Conservation (phyloP, 345 rosid species). For the Moringa oleifera region DNA sequence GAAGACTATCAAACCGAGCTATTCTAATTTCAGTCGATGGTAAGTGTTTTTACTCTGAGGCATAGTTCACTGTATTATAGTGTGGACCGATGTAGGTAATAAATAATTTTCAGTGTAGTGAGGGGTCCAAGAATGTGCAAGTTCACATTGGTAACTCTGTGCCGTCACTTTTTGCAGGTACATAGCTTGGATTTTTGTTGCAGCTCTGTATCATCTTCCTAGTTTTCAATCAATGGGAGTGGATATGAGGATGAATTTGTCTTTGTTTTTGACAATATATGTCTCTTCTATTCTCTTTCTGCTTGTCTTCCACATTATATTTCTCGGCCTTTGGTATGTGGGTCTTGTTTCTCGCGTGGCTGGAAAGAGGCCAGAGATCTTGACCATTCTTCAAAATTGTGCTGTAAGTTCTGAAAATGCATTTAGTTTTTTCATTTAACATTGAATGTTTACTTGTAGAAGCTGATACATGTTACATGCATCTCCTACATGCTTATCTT, state of each 20-base stretch:
- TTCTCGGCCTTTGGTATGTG: conserved; percentile 83
- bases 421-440: conserved; percentile 1
- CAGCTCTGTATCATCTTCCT: conserved; percentile 97
- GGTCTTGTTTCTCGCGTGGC: conserved; percentile 98
- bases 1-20: conserved; percentile 94
- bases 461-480: conserved; percentile 10
- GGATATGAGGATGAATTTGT: conserved; percentile 98
- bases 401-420: conserved; percentile 51
- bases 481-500: conserved; percentile 4
- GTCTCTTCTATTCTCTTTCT: conserved; percentile 85
- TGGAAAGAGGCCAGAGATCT: conserved; percentile 85
- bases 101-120: too few relatives aligned
- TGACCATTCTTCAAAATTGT: conserved; percentile 90
- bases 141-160: conserved; percentile 3
- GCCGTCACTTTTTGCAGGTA: conserved; percentile 55
- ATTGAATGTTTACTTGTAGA: conserved; percentile 2
- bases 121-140: neutral
- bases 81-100: too few relatives aligned
- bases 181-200: conserved; percentile 95
- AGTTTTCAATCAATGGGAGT: conserved; percentile 99
- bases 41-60: conserved; percentile 28
- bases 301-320: conserved; percentile 85
- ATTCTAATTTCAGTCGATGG: conserved; percentile 97
- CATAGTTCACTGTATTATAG: too few relatives aligned
- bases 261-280: conserved; percentile 82